Conservation (phyloP, 1,139 yeast genomes). For the Zhuliangozyma blackwelliae region DNA sequence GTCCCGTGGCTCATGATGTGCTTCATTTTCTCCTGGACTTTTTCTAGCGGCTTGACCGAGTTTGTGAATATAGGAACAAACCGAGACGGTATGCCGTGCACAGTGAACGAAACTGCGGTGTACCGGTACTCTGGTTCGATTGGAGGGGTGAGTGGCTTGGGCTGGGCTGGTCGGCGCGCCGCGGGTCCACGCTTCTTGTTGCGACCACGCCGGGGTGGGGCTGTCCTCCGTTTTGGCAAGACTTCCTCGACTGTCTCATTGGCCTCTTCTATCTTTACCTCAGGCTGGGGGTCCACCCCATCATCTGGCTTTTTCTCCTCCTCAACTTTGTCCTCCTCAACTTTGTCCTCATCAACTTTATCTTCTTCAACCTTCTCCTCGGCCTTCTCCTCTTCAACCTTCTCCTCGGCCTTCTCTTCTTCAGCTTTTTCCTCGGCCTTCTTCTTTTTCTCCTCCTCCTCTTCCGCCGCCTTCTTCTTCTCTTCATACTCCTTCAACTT, state of each 20-base stretch:
- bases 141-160: slow-evolving; percentile 25
- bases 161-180: slow-evolving; percentile 18
- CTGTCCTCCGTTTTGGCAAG: slow-evolving; percentile 14
- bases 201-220: slow-evolving; percentile 19
- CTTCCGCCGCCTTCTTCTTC: slow-evolving; percentile 19
- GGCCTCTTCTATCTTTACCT: too few relatives aligned
- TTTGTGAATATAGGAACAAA: slow-evolving; percentile 66
- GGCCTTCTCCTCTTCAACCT: slow-evolving; percentile 46
- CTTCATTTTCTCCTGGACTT: slow-evolving; percentile 60
- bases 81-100: slow-evolving; percentile 61
- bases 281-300: too few relatives aligned
- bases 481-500: slow-evolving; percentile 28
- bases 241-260: not conserved
- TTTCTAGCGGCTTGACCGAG: slow-evolving; percentile 56
- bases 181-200: slow-evolving; percentile 18
- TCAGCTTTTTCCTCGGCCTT: slow-evolving; percentile 10
- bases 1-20: slow-evolving; percentile 56
- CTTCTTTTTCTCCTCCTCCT: slow-evolving; percentile 22
- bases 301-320: slow-evolving; percentile 9
- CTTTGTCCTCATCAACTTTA: slow-evolving; percentile 32
- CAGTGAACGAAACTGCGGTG: slow-evolving; percentile 61
- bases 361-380: slow-evolving; percentile 41
- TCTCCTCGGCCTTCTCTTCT: slow-evolving; percentile 9
- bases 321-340: slow-evolving; percentile 3
- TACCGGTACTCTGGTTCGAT: slow-evolving; percentile 41